Percentiles rank a stretch among this genome's conserved stretches.
Conservation (phyloP, 1,139 yeast genomes). For the Kazachstania sp. region DNA sequence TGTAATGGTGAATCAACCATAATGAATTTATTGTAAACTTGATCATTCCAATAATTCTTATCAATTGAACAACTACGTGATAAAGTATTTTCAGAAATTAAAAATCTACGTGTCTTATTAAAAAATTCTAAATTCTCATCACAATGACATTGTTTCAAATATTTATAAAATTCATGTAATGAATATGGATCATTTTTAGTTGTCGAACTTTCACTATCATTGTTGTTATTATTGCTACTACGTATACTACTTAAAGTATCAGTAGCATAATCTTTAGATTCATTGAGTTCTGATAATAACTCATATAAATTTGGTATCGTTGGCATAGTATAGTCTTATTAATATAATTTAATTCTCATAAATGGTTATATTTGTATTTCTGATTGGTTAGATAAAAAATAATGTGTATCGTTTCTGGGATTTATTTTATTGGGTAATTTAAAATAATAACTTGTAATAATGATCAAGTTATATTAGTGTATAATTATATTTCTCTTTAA, state of each 20-base stretch:
- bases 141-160: constrained; percentile 23
- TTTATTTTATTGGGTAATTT: no score
- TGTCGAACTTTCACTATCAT: not conserved
- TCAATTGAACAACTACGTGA: constrained; percentile 1
- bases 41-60: constrained; percentile 19
- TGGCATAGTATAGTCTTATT: not conserved
- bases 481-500: not conserved
- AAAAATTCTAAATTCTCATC: constrained; percentile 28
- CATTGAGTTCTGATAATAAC: constrained; percentile 10
- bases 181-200: constrained; percentile 11
- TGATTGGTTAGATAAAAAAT: no score
- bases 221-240: not conserved
- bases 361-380: not conserved
- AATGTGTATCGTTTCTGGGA: no score
- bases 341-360: no score
- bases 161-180: constrained; percentile 18
- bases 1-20: constrained; percentile 24
- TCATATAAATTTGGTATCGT: constrained; percentile 15
- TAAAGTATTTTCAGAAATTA: constrained; percentile 1
- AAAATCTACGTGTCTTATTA: constrained; percentile 9
- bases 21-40: constrained; percentile 20
- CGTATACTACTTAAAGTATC: not conserved
- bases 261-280: constrained; percentile 2
- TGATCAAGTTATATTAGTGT: no score
- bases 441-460: no score